Conservation (phyloP, 2,329 filamentous ascomycete species). For the Penicillium italicum region DNA sequence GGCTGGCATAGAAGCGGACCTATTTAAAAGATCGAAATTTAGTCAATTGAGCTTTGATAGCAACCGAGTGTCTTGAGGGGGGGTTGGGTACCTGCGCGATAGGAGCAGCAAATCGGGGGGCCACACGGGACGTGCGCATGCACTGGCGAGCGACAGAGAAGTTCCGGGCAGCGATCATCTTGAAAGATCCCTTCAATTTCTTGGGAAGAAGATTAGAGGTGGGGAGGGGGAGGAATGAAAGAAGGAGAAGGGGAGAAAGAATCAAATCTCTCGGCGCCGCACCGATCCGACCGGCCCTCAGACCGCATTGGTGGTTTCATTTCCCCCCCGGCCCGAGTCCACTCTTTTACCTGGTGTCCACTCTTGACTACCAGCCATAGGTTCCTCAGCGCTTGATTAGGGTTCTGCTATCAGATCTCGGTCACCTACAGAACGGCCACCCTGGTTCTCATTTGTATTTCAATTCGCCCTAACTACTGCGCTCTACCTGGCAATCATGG, state of each 20-base stretch:
- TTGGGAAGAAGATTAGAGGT: conserved; percentile 17
- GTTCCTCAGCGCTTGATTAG: background rate
- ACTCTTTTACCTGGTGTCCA: conserved; percentile 12
- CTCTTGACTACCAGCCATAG: conserved; percentile 6
- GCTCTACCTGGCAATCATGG: conserved; percentile 44
- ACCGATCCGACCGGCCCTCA: conserved; percentile 23
- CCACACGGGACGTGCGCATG: conserved; percentile 61
- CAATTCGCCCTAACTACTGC: conserved; percentile 12
- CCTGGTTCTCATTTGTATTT: background rate
- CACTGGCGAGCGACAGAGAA: conserved; percentile 75
- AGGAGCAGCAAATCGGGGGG: conserved; percentile 47
- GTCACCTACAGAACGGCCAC: conserved; percentile 3
- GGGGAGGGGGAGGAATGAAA: conserved; percentile 18
- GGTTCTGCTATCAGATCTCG: conserved; percentile 2
- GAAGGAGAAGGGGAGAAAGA: conserved; percentile 19
- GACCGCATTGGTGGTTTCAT: conserved; percentile 26
- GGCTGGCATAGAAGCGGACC: conserved; percentile 59
- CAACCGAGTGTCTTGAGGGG: conserved; percentile 11
- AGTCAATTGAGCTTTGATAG: conserved; percentile 18
- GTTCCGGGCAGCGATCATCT: conserved; percentile 79
- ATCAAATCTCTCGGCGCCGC: conserved; percentile 25
- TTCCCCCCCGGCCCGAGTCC: conserved; percentile 20
- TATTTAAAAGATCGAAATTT: conserved; percentile 23
- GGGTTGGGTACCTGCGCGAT: conserved; percentile 57
- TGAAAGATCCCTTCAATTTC: conserved; percentile 40